Evolutionary conservation across 768 basidiomycete genomes (phyloP), one percentile per base, ranked within the genome.

Genomic region (Lepiota venenata): DNA sequence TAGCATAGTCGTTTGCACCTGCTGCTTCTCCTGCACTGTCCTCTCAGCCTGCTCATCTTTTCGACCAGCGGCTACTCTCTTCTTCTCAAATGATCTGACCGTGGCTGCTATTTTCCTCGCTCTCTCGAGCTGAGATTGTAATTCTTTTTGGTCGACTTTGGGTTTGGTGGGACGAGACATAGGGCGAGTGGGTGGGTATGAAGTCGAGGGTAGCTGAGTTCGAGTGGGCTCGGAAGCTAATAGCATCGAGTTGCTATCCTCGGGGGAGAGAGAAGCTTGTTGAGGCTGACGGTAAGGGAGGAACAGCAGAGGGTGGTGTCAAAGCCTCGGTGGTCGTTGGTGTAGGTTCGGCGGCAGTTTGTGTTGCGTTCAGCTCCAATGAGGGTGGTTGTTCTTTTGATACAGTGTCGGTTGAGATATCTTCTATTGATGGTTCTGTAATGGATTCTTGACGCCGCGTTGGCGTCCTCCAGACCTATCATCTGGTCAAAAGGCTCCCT

Each of bases 381-480:
- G 42, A 44, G 8, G 15, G 21, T 22, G 20, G 3, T 44, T 4
- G 42, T 44, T n/a, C 18, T 9, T 18, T 22, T 43, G 42, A 21
- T 20, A 10, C 42, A 2, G 42, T 3, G 18, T 25, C 42, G n/a
- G 14, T 44, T 25, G 9, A 44, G 22, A 4, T 44, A 7, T 52
- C 42, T 5, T 22, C 18, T 5, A n/a, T 18, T 25, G 21, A 16
- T 12, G 40, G 10, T 11, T 29, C 9, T 1, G 18, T 41, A 36
- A 42, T 1, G 18, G 21, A n/a, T 16, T 15, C n/a, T 45, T n/a
- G 21, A 9, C 8, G 29, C 20, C 18, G 15, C 27, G 9, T 36
- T 16, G 29, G 41, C 36, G 42, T 55, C 53, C 39, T 35, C 46
- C 53, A 41, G 47, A 2, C 35, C 53, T 20, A 48, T 27, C 18